Percentiles rank a stretch among this genome's conserved stretches.
phyloP scores from a whole-genome alignment of 1,284 basidiomycete species.

The Vanrija humicola region DNA sequence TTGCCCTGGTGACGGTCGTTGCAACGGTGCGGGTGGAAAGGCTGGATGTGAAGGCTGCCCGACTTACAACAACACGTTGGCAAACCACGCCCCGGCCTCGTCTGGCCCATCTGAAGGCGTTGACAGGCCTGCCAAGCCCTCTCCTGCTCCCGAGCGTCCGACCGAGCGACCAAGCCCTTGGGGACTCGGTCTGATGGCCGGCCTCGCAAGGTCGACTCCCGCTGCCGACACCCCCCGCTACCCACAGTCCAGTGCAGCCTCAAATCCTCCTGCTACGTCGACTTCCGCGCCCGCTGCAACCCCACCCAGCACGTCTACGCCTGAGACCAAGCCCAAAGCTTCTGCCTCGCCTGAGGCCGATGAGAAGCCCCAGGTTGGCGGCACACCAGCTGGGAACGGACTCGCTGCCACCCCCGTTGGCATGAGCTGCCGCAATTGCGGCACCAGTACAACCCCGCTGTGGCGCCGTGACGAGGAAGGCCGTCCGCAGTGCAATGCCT shows the following conservation, averaged over 20 bases:
- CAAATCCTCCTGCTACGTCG: background rate
- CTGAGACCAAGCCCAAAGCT: slow-evolving; percentile 1
- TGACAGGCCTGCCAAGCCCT: slow-evolving; percentile 28
- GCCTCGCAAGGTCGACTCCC: background rate
- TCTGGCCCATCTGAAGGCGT: slow-evolving; percentile 38
- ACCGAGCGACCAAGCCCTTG: slow-evolving; percentile 15
- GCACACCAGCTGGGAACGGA: slow-evolving; percentile 28
- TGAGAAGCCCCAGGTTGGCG: slow-evolving; percentile 8
- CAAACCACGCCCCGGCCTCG: background rate
- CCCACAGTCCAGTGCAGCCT: background rate
- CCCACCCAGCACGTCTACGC: background rate
- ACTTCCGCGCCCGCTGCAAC: background rate
- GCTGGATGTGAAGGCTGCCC: slow-evolving; percentile 88
- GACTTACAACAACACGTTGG: slow-evolving; percentile 75
- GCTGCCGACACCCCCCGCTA: slow-evolving; percentile 1
- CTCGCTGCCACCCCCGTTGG: slow-evolving; percentile 59
- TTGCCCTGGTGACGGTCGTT: slow-evolving; percentile 90
- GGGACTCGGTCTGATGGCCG: slow-evolving; percentile 16
- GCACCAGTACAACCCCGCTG: slow-evolving; percentile 87
- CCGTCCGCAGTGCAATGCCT: slow-evolving; percentile 71
- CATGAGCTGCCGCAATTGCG: slow-evolving; percentile 86
- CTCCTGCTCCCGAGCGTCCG: slow-evolving; percentile 8
- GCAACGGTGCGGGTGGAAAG: slow-evolving; percentile 89
- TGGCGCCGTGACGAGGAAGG: slow-evolving; percentile 93
- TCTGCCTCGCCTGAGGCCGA: slow-evolving; percentile 18